These are phyloP conservation scores for Neofusicoccum laricinum DNA, from an alignment of 2,329 filamentous ascomycete genomes.

Conservation along the genomic window DNA sequence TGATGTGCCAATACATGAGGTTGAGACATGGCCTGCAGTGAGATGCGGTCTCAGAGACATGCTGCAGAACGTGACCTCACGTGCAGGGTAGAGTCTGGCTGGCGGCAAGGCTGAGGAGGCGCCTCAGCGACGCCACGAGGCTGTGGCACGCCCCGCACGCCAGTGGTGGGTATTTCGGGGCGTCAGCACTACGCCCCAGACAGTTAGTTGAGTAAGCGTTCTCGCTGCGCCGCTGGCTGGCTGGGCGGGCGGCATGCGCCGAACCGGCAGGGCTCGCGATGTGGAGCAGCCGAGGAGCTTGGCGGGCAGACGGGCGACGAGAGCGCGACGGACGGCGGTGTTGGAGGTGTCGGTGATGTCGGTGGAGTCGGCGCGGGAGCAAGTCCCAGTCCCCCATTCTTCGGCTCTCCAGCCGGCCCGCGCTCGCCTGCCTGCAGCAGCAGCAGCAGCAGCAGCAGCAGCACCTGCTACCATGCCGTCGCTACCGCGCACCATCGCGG, in stretches of 20 bases:
- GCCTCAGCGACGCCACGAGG: neutral
- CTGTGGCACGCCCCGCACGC: neutral
- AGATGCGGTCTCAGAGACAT: neutral
- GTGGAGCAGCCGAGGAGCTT: neutral
- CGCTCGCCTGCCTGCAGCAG: neutral
- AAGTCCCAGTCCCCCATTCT: neutral
- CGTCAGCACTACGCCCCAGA: slow-evolving; percentile 10
- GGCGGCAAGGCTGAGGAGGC: neutral
- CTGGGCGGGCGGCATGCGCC: neutral
- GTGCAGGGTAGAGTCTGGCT: neutral
- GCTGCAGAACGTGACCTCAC: neutral
- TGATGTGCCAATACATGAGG: neutral
- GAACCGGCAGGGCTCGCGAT: neutral
- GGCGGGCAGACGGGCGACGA: neutral
- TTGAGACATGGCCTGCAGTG: neutral
- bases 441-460: too few relatives aligned
- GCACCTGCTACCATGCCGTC: too few relatives aligned
- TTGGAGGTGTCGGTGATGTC: neutral
- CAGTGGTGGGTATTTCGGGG: slow-evolving; percentile 9
- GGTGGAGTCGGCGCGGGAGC: neutral
- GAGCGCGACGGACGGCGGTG: too few relatives aligned
- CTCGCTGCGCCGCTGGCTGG: neutral
- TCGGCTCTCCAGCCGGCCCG: slow-evolving; percentile 11
- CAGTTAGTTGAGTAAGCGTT: neutral
- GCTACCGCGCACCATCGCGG: neutral